Evolutionary conservation across 257 asterid genomes (phyloP), one percentile per base, ranked within the genome.

Genomic region (Phtheirospermum japonicum): DNA sequence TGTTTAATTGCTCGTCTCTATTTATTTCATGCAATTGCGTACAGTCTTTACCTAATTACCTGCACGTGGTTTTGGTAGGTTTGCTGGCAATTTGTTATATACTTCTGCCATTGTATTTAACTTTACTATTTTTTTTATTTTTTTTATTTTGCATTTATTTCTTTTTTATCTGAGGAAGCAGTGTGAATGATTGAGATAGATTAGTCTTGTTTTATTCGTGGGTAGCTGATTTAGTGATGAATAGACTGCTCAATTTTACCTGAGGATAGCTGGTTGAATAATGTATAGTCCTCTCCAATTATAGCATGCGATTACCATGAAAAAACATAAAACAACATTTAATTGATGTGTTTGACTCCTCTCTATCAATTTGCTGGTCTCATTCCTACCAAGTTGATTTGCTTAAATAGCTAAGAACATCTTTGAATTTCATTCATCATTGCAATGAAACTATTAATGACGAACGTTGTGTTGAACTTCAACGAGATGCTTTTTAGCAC

Each of bases 1-100:
- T 6, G 52, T 16, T 66, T 31, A 34, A 50, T 51, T 51, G 11
- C 10, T 23, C 61, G 7, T 11, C 58, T 5, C 33, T 66, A 3
- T 66, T 28, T 5, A 0, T 40, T 63, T 37, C 66, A 36, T 63
- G 66, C 66, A 46, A 57, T 63, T 56, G 48, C 14, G 40, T 45
- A 14, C 36, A 48, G 30, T 57, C n/a, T n/a, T n/a, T n/a, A n/a
- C n/a, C n/a, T n/a, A n/a, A n/a, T n/a, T n/a, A n/a, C n/a, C n/a
- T n/a, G n/a, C n/a, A 14, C 32, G 7, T 39, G 28, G 48, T 42
- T 53, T 37, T n/a, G 34, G 37, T 58, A 0, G 13, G 31, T 23
- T 50, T 48, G 14, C 54, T 7, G 18, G 39, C 17, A 39, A 2
- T 19, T 50, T 59, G 14, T 28, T 18, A n/a, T 11, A 5, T 30